Percentiles rank a stretch among this genome's conserved stretches.
These are phyloP conservation scores for Candida piceae DNA, from an alignment of 805 yeast genomes.

Conservation along the genomic window DNA sequence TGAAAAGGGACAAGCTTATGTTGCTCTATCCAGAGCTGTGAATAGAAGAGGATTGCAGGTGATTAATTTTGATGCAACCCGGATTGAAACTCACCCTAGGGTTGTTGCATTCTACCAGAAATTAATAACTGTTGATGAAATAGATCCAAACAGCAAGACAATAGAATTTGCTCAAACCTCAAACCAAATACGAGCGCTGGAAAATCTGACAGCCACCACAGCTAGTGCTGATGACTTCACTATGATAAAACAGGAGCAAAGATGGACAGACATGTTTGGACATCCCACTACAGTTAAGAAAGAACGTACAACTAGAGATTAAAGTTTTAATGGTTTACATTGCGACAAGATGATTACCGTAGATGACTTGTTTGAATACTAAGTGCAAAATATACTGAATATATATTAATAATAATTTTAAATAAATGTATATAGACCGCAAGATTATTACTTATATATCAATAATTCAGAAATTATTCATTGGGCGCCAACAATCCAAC, in stretches of 20 bases:
- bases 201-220: conserved; percentile 6
- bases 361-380: too few species aligned
- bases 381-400: too few species aligned
- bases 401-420: not conserved
- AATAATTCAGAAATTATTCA: conserved; percentile 4
- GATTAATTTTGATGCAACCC: conserved; percentile 56
- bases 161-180: conserved; percentile 1
- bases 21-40: conserved; percentile 83
- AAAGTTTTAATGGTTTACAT: too few species aligned
- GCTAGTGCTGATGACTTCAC: conserved; percentile 14
- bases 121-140: conserved; percentile 35
- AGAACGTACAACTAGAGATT: too few species aligned
- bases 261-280: not conserved
- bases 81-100: conserved; percentile 63
- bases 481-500: conserved; percentile 32
- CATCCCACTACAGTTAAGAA: too few species aligned
- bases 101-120: conserved; percentile 67
- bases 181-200: conserved; percentile 8
- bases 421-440: too few species aligned
- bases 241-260: too few species aligned
- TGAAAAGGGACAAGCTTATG: conserved; percentile 91
- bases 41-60: conserved; percentile 81
- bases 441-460: too few species aligned
- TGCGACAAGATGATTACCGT: too few species aligned
- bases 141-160: too few species aligned